Conservation (phyloP, 2,329 filamentous ascomycete species). For the Fusarium virguliforme region DNA sequence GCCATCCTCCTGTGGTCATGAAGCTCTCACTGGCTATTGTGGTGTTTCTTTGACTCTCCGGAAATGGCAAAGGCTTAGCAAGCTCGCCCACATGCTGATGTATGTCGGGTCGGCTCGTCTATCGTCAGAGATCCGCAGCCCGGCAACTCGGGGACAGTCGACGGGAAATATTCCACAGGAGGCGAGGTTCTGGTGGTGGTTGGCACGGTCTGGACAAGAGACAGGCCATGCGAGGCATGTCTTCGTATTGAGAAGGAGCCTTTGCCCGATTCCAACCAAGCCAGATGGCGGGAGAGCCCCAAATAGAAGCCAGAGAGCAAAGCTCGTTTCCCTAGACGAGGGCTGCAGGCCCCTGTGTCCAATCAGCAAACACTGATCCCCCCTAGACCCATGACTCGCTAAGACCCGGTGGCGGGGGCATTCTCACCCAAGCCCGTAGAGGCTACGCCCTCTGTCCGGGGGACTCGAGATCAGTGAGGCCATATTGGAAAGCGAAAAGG, state of each 20-base stretch:
- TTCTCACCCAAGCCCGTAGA: slow-evolving; percentile 40
- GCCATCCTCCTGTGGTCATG: slow-evolving; percentile 48
- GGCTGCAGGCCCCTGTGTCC: slow-evolving; percentile 43
- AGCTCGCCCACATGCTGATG: slow-evolving; percentile 46
- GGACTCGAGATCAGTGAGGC: slow-evolving; percentile 48
- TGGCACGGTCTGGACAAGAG: slow-evolving; percentile 45
- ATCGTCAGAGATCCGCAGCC: slow-evolving; percentile 42
- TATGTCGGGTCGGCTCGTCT: slow-evolving; percentile 40
- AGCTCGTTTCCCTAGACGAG: slow-evolving; percentile 52
- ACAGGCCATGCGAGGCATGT: slow-evolving; percentile 46
- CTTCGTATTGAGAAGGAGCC: slow-evolving; percentile 51
- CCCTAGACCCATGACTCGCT: slow-evolving; percentile 51
- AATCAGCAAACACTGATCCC: slow-evolving; percentile 45
- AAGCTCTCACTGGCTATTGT: slow-evolving; percentile 13
- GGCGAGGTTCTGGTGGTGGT: slow-evolving; percentile 40
- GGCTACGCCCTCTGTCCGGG: slow-evolving; percentile 32
- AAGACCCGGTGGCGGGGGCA: slow-evolving; percentile 48
- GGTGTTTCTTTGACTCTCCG: slow-evolving; percentile 34
- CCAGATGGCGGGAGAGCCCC: slow-evolving; percentile 49
- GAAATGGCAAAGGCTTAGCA: slow-evolving; percentile 27
- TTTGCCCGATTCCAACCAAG: slow-evolving; percentile 51
- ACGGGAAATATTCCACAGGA: slow-evolving; percentile 49
- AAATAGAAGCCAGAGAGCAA: slow-evolving; percentile 52
- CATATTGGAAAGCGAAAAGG: slow-evolving; percentile 42
- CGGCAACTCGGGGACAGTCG: slow-evolving; percentile 45